phyloP scores from a whole-genome alignment of 1,284 basidiomycete species.

The Gymnopus androsaceus region DNA sequence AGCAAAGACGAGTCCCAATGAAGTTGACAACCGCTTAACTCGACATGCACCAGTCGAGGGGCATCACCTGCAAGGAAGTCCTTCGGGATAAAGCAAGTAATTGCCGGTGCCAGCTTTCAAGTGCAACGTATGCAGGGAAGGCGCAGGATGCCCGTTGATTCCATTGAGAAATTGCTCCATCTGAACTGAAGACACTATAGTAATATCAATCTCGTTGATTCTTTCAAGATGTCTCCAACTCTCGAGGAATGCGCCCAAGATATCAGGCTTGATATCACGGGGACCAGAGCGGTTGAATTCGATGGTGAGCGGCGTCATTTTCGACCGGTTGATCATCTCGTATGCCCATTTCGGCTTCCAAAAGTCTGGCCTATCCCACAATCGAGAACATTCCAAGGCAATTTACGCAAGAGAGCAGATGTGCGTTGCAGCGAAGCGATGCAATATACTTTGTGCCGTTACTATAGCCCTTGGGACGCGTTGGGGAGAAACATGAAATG shows the following conservation, averaged over 20 bases:
- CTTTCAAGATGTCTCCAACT: slow-evolving; percentile 13
- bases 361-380: slow-evolving; percentile 18
- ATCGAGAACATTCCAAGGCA: slow-evolving; percentile 13
- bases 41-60: slow-evolving; percentile 31
- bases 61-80: slow-evolving; percentile 26
- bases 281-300: slow-evolving; percentile 2
- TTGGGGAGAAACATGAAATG: slow-evolving; percentile 21
- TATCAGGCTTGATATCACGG: slow-evolving; percentile 2
- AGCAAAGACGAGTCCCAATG: slow-evolving; percentile 29
- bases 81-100: slow-evolving; percentile 17
- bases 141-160: slow-evolving; percentile 13
- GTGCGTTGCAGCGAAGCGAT: slow-evolving; percentile 14
- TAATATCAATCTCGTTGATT: slow-evolving; percentile 8
- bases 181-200: slow-evolving; percentile 1
- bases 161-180: slow-evolving; percentile 10
- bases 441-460: background rate
- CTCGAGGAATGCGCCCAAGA: slow-evolving; percentile 8
- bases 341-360: slow-evolving; percentile 11
- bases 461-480: background rate
- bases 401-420: slow-evolving; percentile 15
- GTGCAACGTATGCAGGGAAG: slow-evolving; percentile 13
- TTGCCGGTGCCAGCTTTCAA: slow-evolving; percentile 12
- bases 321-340: slow-evolving; percentile 19
- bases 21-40: slow-evolving; percentile 29
- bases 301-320: slow-evolving; percentile 18